A percentile compares a stretch with the other conserved stretches of the same genome.
Evolutionary conservation across 2,329 filamentous ascomycete species (phyloP).

Genomic region (Ustilaginoidea virens): DNA sequence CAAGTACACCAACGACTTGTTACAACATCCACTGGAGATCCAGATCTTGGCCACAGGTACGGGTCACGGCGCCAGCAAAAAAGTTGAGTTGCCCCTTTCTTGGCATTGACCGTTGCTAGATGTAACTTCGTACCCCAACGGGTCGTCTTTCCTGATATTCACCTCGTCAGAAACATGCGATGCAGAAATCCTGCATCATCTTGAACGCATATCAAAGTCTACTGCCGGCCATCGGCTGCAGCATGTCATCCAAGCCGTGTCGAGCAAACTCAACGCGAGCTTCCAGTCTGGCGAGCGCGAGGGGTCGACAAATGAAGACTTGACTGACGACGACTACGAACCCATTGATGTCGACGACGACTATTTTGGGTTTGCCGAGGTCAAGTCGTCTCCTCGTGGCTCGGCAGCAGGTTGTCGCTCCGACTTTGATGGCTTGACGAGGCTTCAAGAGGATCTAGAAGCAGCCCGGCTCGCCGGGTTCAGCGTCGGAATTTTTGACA

Average conservation of each 20-base stretch:
- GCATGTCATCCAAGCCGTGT: constrained; percentile 3
- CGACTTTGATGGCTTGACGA: not conserved
- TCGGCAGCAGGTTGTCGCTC: no score
- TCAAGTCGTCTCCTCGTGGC: not conserved
- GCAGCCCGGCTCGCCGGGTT: constrained; percentile 50
- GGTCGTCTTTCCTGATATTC: constrained; percentile 26
- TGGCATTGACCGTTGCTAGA: constrained; percentile 7
- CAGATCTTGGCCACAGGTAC: constrained; percentile 21
- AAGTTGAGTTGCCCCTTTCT: not conserved
- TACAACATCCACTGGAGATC: constrained; percentile 17
- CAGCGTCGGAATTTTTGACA: constrained; percentile 46
- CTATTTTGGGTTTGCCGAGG: constrained; percentile 6
- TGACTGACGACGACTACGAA: not conserved
- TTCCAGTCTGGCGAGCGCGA: not conserved
- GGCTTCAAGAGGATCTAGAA: constrained; percentile 23
- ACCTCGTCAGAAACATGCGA: constrained; percentile 19
- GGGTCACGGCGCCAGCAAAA: not conserved
- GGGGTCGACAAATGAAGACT: not conserved
- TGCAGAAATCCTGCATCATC: constrained; percentile 24
- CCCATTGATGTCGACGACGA: not conserved
- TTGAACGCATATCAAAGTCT: constrained; percentile 21
- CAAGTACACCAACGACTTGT: constrained; percentile 22
- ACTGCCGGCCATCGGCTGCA: constrained; percentile 8
- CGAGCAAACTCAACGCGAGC: not conserved
- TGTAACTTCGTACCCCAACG: constrained; percentile 21